These are phyloP conservation scores for Mollisiaceae sp. DNA, from an alignment of 2,329 filamentous ascomycete genomes.

Conservation along the genomic window DNA sequence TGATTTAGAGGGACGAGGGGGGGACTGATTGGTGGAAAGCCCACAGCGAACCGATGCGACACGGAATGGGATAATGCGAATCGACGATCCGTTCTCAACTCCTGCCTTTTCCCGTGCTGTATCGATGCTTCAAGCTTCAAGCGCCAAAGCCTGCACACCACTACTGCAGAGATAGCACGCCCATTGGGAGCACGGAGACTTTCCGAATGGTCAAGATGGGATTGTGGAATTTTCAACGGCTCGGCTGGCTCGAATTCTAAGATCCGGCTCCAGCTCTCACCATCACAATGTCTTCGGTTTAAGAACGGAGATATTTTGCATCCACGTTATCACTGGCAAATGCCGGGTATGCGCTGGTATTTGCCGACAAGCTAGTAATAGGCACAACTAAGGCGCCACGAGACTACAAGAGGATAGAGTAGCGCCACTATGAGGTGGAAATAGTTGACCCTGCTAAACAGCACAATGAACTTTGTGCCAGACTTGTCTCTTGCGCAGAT, in stretches of 20 bases:
- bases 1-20: too few relatives aligned
- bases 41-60: too few relatives aligned
- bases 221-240: background rate
- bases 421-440: background rate
- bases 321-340: background rate
- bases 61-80: too few relatives aligned
- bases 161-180: too few relatives aligned
- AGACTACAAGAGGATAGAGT: background rate
- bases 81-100: too few relatives aligned
- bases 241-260: background rate
- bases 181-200: background rate
- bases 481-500: background rate
- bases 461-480: background rate
- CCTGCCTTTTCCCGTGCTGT: too few relatives aligned
- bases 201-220: constrained; percentile 1
- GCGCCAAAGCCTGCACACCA: background rate
- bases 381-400: background rate
- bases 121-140: background rate
- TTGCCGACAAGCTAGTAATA: background rate
- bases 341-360: background rate
- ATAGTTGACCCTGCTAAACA: background rate
- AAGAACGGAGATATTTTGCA: background rate
- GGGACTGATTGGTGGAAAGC: background rate
- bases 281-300: background rate
- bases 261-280: background rate